These are phyloP conservation scores for Eucalyptus erythrocorys DNA, from an alignment of 345 rosid genomes.

Conservation along the genomic window DNA sequence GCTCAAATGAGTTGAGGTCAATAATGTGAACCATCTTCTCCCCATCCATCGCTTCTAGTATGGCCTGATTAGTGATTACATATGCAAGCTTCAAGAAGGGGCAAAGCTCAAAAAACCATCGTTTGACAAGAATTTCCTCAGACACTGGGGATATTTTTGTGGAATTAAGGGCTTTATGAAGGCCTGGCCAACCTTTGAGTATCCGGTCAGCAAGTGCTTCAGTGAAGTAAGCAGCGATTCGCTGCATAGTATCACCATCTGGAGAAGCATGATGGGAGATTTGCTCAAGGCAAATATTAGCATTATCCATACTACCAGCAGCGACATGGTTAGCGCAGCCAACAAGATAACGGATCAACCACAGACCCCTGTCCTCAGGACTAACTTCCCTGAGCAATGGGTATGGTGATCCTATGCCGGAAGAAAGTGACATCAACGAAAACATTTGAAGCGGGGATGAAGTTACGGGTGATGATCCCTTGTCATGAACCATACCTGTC, in stretches of 20 bases:
- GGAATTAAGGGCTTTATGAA: constrained; percentile 63
- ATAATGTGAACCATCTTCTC: constrained; percentile 73
- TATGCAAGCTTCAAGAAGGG: constrained; percentile 56
- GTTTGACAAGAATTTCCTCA: constrained; percentile 42
- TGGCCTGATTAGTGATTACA: constrained; percentile 57
- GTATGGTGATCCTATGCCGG: constrained; percentile 46
- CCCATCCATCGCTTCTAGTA: constrained; percentile 61
- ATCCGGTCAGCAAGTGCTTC: constrained; percentile 60
- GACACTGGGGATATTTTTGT: constrained; percentile 27
- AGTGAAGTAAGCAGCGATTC: constrained; percentile 68
- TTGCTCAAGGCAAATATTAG: constrained; percentile 45
- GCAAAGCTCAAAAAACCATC: constrained; percentile 56
- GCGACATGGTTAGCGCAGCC: constrained; percentile 59
- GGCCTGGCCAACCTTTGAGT: constrained; percentile 61
- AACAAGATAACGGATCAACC: constrained; percentile 39
- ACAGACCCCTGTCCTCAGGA: constrained; percentile 63
- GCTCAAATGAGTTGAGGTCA: constrained; percentile 49
- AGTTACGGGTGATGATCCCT: constrained; percentile 40
- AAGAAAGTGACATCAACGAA: constrained; percentile 48
- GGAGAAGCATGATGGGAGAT: constrained; percentile 61
- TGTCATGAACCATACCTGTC: constrained; percentile 16
- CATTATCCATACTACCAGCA: constrained; percentile 49
- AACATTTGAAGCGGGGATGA: constrained; percentile 45
- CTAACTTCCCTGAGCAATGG: constrained; percentile 48
- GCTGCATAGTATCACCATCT: constrained; percentile 63